Evolutionary conservation across 495 filamentous ascomycete genomes (phyloP), one percentile per base, ranked within the genome.

Genomic region (Rusavskia elegans): DNA sequence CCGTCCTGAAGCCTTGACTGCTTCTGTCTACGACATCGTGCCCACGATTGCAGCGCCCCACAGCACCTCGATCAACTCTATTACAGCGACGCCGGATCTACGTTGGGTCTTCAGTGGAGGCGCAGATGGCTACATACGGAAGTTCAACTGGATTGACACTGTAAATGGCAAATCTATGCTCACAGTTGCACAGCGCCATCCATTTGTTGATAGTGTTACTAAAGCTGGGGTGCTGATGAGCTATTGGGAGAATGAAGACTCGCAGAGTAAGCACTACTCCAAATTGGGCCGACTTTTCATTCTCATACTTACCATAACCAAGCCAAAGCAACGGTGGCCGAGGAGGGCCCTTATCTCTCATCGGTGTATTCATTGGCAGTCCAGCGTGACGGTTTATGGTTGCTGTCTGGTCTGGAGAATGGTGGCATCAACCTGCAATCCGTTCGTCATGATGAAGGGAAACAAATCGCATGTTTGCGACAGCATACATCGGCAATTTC

Each of bases 41-140:
- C 92, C 92, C 7, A 97, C 94, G 21, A 95, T 95, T 64, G 92
- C 92, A 14, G 92, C 92, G 2, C 92, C 92, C 4, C 89, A 95
- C 64, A 83, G 85, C 53, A 99, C 92, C 13, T 96, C 89, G 35
- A 86, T 99, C 70, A 99, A 99, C 61, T 82, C 87, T 3, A 75
- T 97, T 42, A 81, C 88, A 23, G 78, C 92, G 35, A 99, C 92
- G 1, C 88, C 89, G 16, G 93, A 97, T 66, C 86, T 96, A 75
- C 78, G 88, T 55, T 99, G 87, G 79, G 87, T 95, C 58, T 89
- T 97, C 64, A 95, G 80, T 27, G 92, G 90, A 32, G 92, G 92
- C 0, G 82, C 84, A 6, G 92, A 99, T 70, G 88, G 92, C 45
- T 97, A 93, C 61, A 85, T 96, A 51, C 78, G 92, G 36, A 95